Conservation (phyloP, 2,329 filamentous ascomycete species). For the Amauroascus verrucosus region DNA sequence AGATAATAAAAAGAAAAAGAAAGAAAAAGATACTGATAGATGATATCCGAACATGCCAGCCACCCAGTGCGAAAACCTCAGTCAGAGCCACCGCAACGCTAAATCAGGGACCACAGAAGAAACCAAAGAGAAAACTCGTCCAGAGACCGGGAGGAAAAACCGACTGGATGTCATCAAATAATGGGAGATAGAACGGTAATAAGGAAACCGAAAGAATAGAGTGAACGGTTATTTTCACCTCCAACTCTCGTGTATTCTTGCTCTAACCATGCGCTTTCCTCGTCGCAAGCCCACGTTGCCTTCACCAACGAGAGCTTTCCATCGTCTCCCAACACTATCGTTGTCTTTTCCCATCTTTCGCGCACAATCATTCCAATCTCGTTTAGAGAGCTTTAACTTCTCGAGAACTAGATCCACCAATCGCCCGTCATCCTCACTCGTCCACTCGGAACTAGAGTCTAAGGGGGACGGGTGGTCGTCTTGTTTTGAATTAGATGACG, state of each 20-base stretch:
- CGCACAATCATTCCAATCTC: slow-evolving; percentile 40
- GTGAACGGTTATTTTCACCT: slow-evolving; percentile 14
- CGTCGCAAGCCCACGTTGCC: slow-evolving; percentile 36
- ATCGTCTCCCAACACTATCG: slow-evolving; percentile 34
- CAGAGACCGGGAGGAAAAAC: not conserved
- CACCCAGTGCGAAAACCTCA: not conserved
- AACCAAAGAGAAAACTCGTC: slow-evolving; percentile 11
- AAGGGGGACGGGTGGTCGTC: slow-evolving; percentile 9
- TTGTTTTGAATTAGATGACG: slow-evolving; percentile 22
- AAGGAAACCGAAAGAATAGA: slow-evolving; percentile 3
- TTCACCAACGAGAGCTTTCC: slow-evolving; percentile 34
- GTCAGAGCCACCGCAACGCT: not conserved
- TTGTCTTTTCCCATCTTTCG: slow-evolving; percentile 33
- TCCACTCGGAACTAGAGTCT: slow-evolving; percentile 24
- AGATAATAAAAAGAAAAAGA: not conserved
- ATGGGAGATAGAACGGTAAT: not conserved
- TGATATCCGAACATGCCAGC: not conserved
- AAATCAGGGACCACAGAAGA: slow-evolving; percentile 1
- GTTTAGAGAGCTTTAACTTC: slow-evolving; percentile 35
- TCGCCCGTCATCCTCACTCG: slow-evolving; percentile 33
- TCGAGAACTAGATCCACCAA: slow-evolving; percentile 37
- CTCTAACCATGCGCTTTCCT: slow-evolving; percentile 22
- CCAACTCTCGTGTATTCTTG: slow-evolving; percentile 23
- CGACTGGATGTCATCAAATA: not conserved
- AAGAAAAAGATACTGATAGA: not conserved